phyloP scores from a whole-genome alignment of 2,329 filamentous ascomycete species.

The Talaromyces sp. region DNA sequence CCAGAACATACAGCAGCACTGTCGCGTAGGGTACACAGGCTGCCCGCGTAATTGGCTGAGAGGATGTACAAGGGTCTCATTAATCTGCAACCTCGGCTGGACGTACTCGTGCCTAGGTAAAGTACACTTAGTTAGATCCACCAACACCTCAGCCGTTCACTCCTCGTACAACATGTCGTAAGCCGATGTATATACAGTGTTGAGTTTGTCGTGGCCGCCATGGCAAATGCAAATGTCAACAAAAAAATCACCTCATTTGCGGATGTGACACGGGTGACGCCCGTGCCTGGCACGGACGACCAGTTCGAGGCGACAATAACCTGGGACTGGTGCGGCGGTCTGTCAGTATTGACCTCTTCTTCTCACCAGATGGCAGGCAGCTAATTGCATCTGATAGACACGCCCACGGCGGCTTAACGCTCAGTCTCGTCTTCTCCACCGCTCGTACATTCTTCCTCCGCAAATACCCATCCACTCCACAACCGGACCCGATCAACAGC shows the following conservation, averaged over 20 bases:
- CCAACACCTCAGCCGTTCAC: background rate
- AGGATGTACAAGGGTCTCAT: background rate
- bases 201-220: background rate
- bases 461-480: slow-evolving; percentile 16
- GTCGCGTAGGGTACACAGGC: background rate
- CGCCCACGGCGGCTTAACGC: slow-evolving; percentile 16
- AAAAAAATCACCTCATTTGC: slow-evolving; percentile 14
- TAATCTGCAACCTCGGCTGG: slow-evolving; percentile 1
- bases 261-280: slow-evolving; percentile 14
- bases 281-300: slow-evolving; percentile 12
- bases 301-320: slow-evolving; percentile 15
- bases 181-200: background rate
- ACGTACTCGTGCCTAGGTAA: slow-evolving; percentile 5
- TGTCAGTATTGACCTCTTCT: slow-evolving; percentile 8
- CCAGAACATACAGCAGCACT: background rate
- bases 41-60: background rate
- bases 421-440: slow-evolving; percentile 17
- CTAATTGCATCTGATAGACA: slow-evolving; percentile 7
- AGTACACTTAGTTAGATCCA: too few species aligned
- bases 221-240: slow-evolving; percentile 5
- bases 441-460: slow-evolving; percentile 15
- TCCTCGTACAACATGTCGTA: background rate
- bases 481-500: slow-evolving; percentile 18
- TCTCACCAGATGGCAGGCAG: background rate
- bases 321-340: slow-evolving; percentile 18